A percentile compares a stretch with the other conserved stretches of the same genome.
phyloP scores from a whole-genome alignment of 2,329 filamentous ascomycete genomes.

The Apiospora pterosperma region DNA sequence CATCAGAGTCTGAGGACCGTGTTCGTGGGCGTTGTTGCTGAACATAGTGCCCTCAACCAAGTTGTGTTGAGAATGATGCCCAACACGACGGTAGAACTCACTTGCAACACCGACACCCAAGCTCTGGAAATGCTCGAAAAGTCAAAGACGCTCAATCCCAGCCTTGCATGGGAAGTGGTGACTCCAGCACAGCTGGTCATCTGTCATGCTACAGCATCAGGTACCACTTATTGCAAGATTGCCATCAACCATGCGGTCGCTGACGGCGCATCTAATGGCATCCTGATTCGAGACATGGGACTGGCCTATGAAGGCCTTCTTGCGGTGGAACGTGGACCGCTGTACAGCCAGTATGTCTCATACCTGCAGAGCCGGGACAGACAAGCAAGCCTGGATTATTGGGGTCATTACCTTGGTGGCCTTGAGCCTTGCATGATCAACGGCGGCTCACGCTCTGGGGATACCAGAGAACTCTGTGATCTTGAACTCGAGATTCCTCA shows the following conservation, averaged over 20 bases:
- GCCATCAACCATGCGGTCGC: conserved; percentile 33
- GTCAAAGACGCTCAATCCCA: not conserved
- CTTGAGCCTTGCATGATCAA: conserved; percentile 25
- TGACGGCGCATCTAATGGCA: conserved; percentile 28
- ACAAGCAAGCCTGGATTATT: conserved; percentile 20
- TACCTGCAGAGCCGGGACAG: conserved; percentile 15
- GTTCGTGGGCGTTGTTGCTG: conserved; percentile 3
- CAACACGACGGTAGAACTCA: not conserved
- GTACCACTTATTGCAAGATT: conserved; percentile 20
- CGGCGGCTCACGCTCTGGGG: not conserved
- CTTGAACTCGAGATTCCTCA: conserved; percentile 17
- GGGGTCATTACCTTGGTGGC: conserved; percentile 20
- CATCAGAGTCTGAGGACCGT: conserved; percentile 9
- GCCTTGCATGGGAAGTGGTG: conserved; percentile 20
- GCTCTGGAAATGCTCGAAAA: not conserved
- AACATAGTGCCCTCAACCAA: conserved; percentile 6
- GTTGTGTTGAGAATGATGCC: conserved; percentile 5
- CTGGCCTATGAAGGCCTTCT: conserved; percentile 20
- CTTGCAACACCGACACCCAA: not conserved
- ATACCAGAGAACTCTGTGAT: conserved; percentile 1
- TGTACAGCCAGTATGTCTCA: conserved; percentile 15
- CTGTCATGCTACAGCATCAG: conserved; percentile 12
- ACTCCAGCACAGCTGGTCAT: conserved; percentile 15
- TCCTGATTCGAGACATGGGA: conserved; percentile 26
- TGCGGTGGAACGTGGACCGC: conserved; percentile 7